These are phyloP conservation scores for Lichtheimia ornata DNA, from an alignment of 371 early-diverging fungal species.

Conservation along the genomic window DNA sequence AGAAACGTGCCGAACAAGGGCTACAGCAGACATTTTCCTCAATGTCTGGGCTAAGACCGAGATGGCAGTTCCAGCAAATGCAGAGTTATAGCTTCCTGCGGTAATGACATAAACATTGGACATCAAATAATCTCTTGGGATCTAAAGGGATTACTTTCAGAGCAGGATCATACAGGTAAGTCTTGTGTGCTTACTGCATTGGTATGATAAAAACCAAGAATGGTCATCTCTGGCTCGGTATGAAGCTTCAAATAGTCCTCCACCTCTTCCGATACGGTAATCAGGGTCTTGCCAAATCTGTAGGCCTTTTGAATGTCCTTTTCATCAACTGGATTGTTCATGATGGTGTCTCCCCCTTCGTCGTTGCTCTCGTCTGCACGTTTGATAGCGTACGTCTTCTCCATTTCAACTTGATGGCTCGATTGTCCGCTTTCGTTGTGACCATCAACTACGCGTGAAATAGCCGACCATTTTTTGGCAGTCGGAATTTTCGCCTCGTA, in stretches of 20 bases:
- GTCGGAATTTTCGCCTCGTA: slow-evolving; percentile 49
- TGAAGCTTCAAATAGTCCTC: slow-evolving; percentile 56
- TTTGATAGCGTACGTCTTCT: slow-evolving; percentile 40
- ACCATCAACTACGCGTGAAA: slow-evolving; percentile 40
- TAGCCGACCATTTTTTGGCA: slow-evolving; percentile 61
- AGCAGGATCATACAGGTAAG: not conserved
- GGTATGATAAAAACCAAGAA: slow-evolving; percentile 58
- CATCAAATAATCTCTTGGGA: slow-evolving; percentile 61
- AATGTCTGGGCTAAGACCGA: slow-evolving; percentile 59
- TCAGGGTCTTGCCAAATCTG: slow-evolving; percentile 68
- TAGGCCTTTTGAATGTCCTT: slow-evolving; percentile 47
- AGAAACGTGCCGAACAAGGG: slow-evolving; percentile 68
- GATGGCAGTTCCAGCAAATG: slow-evolving; percentile 43
- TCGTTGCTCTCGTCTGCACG: slow-evolving; percentile 11
- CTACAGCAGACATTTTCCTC: slow-evolving; percentile 45
- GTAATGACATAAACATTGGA: slow-evolving; percentile 54
- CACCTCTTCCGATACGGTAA: slow-evolving; percentile 65
- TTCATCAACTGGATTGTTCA: slow-evolving; percentile 27
- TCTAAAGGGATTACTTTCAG: slow-evolving; percentile 31
- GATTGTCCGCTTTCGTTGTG: slow-evolving; percentile 13
- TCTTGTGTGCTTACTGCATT: slow-evolving; percentile 29
- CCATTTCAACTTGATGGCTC: slow-evolving; percentile 49
- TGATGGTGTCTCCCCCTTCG: slow-evolving; percentile 24
- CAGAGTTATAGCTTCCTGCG: slow-evolving; percentile 20
- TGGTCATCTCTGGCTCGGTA: slow-evolving; percentile 59